Evolutionary conservation across 1,284 basidiomycete species (phyloP).

Genomic region (Tilletia walkeri): DNA sequence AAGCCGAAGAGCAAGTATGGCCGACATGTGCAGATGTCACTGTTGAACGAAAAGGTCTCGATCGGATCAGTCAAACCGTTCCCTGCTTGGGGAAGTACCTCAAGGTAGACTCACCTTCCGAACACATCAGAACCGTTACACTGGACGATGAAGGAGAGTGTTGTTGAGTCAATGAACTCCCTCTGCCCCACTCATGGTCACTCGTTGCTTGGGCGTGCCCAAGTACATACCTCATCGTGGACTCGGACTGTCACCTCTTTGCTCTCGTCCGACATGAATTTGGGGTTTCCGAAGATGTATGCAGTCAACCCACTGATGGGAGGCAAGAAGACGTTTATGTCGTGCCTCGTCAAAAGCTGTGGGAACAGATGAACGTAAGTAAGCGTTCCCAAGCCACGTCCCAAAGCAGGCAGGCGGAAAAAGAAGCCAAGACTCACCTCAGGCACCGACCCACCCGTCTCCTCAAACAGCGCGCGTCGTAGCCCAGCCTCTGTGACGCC

Average conservation of each 20-base stretch:
- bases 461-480: constrained; percentile 86
- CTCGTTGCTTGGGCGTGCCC: background rate
- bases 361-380: constrained; percentile 58
- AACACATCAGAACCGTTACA: constrained; percentile 62
- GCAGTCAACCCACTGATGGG: constrained; percentile 89
- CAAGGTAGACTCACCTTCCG: constrained; percentile 3
- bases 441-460: constrained; percentile 71
- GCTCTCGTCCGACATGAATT: constrained; percentile 44
- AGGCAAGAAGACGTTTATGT: constrained; percentile 91
- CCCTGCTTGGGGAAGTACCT: too few relatives aligned
- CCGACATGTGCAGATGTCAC: constrained; percentile 83
- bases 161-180: background rate
- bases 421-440: background rate
- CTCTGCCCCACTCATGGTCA: too few relatives aligned
- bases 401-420: too few relatives aligned
- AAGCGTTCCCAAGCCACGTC: too few relatives aligned
- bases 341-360: constrained; percentile 88
- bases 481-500: constrained; percentile 71
- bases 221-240: constrained; percentile 72
- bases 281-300: constrained; percentile 72
- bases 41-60: constrained; percentile 59
- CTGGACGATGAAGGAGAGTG: background rate
- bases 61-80: constrained; percentile 80
- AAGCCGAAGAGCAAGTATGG: constrained; percentile 91
- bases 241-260: constrained; percentile 85